Percentiles rank a stretch among this genome's conserved stretches.
phyloP scores from a whole-genome alignment of 225 moss, liverwort and hornwort species.

The Thuidium tamariscinum region DNA sequence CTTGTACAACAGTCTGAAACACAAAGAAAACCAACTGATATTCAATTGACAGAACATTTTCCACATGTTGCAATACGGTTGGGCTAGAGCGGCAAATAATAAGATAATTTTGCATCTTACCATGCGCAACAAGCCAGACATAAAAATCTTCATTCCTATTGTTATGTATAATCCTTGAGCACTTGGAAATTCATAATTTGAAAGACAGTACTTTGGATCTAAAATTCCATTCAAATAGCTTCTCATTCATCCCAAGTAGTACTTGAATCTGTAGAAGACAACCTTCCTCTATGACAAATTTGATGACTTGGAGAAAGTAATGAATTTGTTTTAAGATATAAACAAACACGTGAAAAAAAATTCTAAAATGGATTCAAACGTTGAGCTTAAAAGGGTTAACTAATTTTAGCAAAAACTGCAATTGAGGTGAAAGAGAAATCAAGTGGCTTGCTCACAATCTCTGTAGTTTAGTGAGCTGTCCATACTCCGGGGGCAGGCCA shows the following conservation, averaged over 20 bases:
- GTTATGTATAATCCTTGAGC: background rate
- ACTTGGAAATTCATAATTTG: background rate
- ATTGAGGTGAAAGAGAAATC: background rate
- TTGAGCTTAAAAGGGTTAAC: background rate
- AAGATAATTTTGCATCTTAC: background rate
- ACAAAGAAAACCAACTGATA: background rate
- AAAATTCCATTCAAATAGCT: background rate
- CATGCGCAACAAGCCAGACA: background rate
- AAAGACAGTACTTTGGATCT: background rate
- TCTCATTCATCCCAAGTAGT: background rate
- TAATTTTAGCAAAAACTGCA: background rate
- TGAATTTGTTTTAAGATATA: background rate
- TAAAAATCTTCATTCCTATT: too few species aligned
- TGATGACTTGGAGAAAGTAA: background rate
- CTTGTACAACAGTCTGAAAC: conserved; percentile 22
- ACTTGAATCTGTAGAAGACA: background rate
- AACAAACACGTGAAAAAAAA: background rate
- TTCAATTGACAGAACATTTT: background rate
- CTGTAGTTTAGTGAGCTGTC: conserved; percentile 9
- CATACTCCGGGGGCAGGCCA: conserved; percentile 35
- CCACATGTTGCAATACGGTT: background rate
- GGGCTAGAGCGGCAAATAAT: background rate
- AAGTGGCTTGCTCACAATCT: conserved; percentile 14
- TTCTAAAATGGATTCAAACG: background rate
- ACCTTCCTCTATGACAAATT: background rate